A percentile compares a stretch with the other conserved stretches of the same genome.
phyloP scores from a whole-genome alignment of 2,329 filamentous ascomycete genomes.

The Teratosphaeriaceae sp. region DNA sequence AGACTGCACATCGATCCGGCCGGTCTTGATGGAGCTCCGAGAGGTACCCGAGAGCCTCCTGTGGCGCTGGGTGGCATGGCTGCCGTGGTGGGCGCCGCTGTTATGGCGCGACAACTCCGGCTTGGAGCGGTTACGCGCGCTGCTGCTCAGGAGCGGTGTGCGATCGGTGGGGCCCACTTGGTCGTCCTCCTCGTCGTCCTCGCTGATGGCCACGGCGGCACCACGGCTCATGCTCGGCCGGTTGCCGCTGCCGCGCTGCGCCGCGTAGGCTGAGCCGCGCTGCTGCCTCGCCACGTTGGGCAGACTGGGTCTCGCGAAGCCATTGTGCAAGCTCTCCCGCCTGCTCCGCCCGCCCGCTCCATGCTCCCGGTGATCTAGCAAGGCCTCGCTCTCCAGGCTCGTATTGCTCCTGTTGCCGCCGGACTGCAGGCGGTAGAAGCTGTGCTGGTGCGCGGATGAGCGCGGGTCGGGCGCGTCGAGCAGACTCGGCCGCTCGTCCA shows the following conservation, averaged over 20 bases:
- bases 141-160: constrained; percentile 46
- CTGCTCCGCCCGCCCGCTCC: constrained; percentile 32
- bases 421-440: constrained; percentile 48
- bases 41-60: constrained; percentile 23
- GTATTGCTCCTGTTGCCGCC: constrained; percentile 68
- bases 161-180: constrained; percentile 42
- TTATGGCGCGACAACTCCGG: constrained; percentile 24
- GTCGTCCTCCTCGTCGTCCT: constrained; percentile 44
- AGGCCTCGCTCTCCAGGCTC: constrained; percentile 80
- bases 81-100: constrained; percentile 23
- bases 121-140: constrained; percentile 27
- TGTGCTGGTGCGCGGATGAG: constrained; percentile 32
- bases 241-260: constrained; percentile 7
- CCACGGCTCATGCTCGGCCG: constrained; percentile 9
- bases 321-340: constrained; percentile 37
- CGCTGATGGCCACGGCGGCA: constrained; percentile 29
- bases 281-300: constrained; percentile 19
- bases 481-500: constrained; percentile 33
- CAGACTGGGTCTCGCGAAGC: constrained; percentile 19
- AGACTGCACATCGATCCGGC: constrained; percentile 10
- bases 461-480: constrained; percentile 31
- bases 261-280: constrained; percentile 13
- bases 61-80: constrained; percentile 19
- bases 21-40: constrained; percentile 16
- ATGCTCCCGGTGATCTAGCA: constrained; percentile 72